phyloP scores from a whole-genome alignment of 2,329 filamentous ascomycete species.

The Ambrosiella cleistominuta region DNA sequence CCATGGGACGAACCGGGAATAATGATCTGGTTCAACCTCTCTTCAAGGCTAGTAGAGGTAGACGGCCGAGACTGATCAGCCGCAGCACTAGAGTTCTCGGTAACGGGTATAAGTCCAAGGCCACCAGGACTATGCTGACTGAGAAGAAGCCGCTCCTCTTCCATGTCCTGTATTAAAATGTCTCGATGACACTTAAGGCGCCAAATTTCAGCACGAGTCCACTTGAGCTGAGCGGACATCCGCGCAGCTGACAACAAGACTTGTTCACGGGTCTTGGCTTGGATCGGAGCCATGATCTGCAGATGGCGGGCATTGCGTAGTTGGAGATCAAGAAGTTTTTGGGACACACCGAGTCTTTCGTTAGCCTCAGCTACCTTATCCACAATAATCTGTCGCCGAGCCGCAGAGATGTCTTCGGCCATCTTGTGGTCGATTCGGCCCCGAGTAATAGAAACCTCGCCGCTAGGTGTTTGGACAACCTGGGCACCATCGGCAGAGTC shows the following conservation, averaged over 20 bases:
- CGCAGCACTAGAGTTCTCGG: not conserved
- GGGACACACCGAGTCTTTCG: conserved; percentile 52
- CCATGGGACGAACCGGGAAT: conserved; percentile 3
- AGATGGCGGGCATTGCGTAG: conserved; percentile 81
- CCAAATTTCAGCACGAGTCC: conserved; percentile 91
- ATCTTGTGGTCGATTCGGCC: conserved; percentile 65
- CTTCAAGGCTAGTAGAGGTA: conserved; percentile 3
- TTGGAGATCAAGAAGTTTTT: conserved; percentile 66
- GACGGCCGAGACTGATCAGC: conserved; percentile 6
- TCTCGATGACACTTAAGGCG: conserved; percentile 78
- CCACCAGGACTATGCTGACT: not conserved
- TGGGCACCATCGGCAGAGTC: conserved; percentile 43
- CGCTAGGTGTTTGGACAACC: conserved; percentile 50
- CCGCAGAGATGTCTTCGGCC: conserved; percentile 68
- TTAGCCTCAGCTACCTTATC: conserved; percentile 72
- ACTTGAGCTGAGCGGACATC: conserved; percentile 76
- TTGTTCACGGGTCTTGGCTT: conserved; percentile 74
- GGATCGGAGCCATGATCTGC: conserved; percentile 73
- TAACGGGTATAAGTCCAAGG: conserved; percentile 2
- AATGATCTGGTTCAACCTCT: not conserved
- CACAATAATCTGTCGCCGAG: conserved; percentile 65
- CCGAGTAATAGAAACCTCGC: conserved; percentile 55
- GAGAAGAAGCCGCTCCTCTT: conserved; percentile 42
- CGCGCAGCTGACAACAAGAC: conserved; percentile 70
- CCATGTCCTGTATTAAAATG: conserved; percentile 67